Evolutionary conservation across 352 stramenopile species (phyloP), one percentile per base, ranked within the genome.

Genomic region (Pythium scleroteichum): DNA sequence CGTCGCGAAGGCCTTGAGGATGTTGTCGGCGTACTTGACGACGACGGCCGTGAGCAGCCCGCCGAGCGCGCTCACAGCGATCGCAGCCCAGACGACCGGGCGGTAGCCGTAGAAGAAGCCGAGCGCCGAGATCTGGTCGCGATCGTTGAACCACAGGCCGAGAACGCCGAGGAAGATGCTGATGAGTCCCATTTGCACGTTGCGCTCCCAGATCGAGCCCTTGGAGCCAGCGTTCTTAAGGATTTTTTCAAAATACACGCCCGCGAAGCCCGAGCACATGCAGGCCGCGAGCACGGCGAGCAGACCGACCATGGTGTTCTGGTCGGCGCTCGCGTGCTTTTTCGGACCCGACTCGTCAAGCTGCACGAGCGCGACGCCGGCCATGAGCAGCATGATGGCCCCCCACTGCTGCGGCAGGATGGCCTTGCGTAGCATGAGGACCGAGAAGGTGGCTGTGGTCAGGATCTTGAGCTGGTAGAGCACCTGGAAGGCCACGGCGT

Each of bases 391-490:
- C 41, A 85, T 68, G 39, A 95, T 92, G 10, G 85, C 76, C 14
- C 77, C 77, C 85, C 85, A 95, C 57, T 95, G 85, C 40, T 85
- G 66, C n/a, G 72, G 65, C 46, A 92, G 53, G 61, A 95, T 85
- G 19, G 68, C 70, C 48, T 84, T 90, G 51, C 78, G 67, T 54
- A 95, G 72, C 52, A 95, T 62, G 4, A 87, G 46, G n/a, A 93
- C 82, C n/a, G 82, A 92, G 68, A 95, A 95, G 39, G 93, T 73
- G 39, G 85, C 83, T 9, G 85, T 95, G 13, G 85, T 93, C 29
- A 93, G 72, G 71, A 95, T 95, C 72, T 95, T 95, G 68, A 95
- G 80, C 71, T 95, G 85, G 73, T 90, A 92, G 46, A 90, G 77
- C 62, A 94, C 75, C 60, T 94, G 84, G 60, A 92, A 94, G 13